A percentile compares a stretch with the other conserved stretches of the same genome.
phyloP scores from a whole-genome alignment of 2,329 filamentous ascomycete genomes.

The Nemania diffusa region DNA sequence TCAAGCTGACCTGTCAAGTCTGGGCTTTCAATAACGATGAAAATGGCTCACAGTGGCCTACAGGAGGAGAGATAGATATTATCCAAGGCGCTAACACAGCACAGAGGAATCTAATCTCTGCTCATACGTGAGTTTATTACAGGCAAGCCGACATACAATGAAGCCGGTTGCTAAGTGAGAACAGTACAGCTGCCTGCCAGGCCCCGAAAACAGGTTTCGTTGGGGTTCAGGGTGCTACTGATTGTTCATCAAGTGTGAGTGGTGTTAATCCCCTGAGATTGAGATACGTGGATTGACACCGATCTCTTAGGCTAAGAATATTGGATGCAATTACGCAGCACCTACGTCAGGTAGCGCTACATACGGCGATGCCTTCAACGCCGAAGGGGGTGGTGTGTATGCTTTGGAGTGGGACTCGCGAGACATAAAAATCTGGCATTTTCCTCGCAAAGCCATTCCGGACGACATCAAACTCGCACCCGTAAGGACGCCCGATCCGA shows the following conservation, averaged over 20 bases:
- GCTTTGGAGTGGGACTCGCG: slow-evolving; percentile 76
- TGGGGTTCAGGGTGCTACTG: slow-evolving; percentile 38
- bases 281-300: slow-evolving; percentile 16
- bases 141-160: background rate
- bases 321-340: slow-evolving; percentile 59
- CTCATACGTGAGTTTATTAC: slow-evolving; percentile 62
- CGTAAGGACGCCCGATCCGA: slow-evolving; percentile 67
- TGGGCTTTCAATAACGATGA: slow-evolving; percentile 57
- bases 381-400: slow-evolving; percentile 73
- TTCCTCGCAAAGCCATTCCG: slow-evolving; percentile 72
- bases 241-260: slow-evolving; percentile 47
- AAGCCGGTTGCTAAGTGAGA: slow-evolving; percentile 6
- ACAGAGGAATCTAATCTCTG: slow-evolving; percentile 68
- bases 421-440: slow-evolving; percentile 81
- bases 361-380: slow-evolving; percentile 75
- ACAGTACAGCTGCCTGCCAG: slow-evolving; percentile 41
- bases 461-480: slow-evolving; percentile 66
- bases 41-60: slow-evolving; percentile 67
- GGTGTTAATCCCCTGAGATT: background rate
- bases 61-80: slow-evolving; percentile 73
- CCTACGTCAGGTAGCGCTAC: slow-evolving; percentile 55
- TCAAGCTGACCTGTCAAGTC: slow-evolving; percentile 53
- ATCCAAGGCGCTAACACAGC: slow-evolving; percentile 75
- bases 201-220: slow-evolving; percentile 41
- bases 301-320: slow-evolving; percentile 54